Evolutionary conservation across 129 eudicot genomes (phyloP).

Genomic region (Saposhnikovia divaricata): DNA sequence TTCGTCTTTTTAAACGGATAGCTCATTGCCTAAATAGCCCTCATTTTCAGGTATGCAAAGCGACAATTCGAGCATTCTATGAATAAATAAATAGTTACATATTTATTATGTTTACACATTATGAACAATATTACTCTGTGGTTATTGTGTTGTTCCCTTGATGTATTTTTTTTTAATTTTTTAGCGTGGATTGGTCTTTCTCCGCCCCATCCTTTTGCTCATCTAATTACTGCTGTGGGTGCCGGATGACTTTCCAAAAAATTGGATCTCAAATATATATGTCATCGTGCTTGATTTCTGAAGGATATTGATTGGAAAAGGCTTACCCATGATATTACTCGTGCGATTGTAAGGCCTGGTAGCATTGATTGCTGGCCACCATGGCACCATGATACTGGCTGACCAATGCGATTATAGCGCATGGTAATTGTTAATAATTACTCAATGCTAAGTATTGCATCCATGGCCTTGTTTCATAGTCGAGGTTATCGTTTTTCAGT

Average conservation of each 20-base stretch:
- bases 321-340: background rate
- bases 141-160: background rate
- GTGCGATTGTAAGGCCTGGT: background rate
- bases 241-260: background rate
- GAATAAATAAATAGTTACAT: background rate
- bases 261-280: background rate
- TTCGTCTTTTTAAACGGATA: conserved; percentile 70
- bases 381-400: background rate
- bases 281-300: background rate
- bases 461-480: background rate
- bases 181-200: background rate
- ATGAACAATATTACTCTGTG: background rate
- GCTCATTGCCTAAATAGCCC: conserved; percentile 72
- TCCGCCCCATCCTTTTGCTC: background rate
- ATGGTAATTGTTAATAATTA: background rate
- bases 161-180: background rate
- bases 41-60: conserved; percentile 64
- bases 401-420: background rate
- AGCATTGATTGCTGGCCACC: background rate
- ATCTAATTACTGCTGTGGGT: background rate
- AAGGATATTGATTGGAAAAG: background rate
- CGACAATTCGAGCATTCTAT: background rate
- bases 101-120: background rate
- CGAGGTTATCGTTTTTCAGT: background rate
- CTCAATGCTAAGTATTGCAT: background rate